phyloP scores from a whole-genome alignment of 768 basidiomycete genomes.

The Hygrophorus russula region DNA sequence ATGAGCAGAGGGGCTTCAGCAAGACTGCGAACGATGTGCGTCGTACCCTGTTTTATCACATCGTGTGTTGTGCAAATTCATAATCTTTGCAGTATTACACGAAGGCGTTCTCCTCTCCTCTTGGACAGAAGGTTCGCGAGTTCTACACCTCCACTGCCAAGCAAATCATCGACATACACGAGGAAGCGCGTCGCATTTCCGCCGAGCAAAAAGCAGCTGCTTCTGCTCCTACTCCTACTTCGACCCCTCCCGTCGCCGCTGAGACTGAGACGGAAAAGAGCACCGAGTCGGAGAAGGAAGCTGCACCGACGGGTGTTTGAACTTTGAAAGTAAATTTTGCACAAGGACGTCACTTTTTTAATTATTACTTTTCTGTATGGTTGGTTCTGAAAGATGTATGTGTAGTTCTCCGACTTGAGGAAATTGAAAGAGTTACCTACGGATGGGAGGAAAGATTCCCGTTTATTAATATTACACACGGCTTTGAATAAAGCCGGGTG shows the following conservation, averaged over 20 bases:
- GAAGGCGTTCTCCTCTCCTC: conserved; percentile 61
- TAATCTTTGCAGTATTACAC: conserved; percentile 53
- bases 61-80: neutral
- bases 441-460: too few relatives aligned
- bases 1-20: conserved; percentile 70
- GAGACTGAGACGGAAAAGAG: too few relatives aligned
- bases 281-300: too few relatives aligned
- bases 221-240: conserved; percentile 8
- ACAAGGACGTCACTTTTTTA: conserved; percentile 14
- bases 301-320: too few relatives aligned
- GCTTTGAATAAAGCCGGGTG: too few relatives aligned
- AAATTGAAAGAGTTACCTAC: too few relatives aligned
- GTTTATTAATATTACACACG: too few relatives aligned
- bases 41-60: neutral
- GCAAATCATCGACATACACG: conserved; percentile 85
- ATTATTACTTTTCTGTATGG: neutral
- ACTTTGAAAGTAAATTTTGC: conserved; percentile 3
- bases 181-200: conserved; percentile 81
- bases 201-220: conserved; percentile 36
- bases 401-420: too few relatives aligned
- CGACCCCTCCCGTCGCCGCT: conserved; percentile 6
- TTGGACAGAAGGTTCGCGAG: conserved; percentile 60
- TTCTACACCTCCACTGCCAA: conserved; percentile 90
- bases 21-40: conserved; percentile 60
- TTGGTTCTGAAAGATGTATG: neutral